Evolutionary conservation across 306 rosid genomes (phyloP).

Genomic region (Abrus precatorius): DNA sequence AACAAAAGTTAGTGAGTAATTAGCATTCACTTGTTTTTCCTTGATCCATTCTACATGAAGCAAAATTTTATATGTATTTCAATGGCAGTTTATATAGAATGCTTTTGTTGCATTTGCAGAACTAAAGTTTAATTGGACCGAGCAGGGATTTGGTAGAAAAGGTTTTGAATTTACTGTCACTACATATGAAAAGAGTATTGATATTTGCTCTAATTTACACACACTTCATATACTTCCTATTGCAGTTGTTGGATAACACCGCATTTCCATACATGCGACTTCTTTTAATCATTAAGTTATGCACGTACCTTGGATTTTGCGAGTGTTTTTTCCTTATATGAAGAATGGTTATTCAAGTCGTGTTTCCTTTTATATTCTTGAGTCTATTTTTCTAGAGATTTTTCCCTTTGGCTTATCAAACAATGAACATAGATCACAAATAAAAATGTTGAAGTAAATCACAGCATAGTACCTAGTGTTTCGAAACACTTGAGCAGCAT

Average conservation of each 20-base stretch:
- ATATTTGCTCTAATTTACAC: slow-evolving; percentile 1
- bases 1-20: slow-evolving; percentile 38
- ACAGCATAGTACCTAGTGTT: background rate
- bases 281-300: background rate
- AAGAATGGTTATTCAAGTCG: background rate
- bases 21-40: slow-evolving; percentile 19
- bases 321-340: background rate
- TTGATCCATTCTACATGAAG: slow-evolving; percentile 13
- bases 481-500: background rate
- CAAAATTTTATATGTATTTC: slow-evolving; percentile 27
- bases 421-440: slow-evolving; percentile 11
- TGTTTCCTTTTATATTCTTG: background rate
- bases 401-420: slow-evolving; percentile 18
- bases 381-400: background rate
- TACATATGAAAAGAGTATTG: slow-evolving; percentile 6
- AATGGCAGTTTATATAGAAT: slow-evolving; percentile 38
- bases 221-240: background rate
- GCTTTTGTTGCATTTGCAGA: slow-evolving; percentile 28
- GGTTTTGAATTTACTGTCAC: slow-evolving; percentile 9
- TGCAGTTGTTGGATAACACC: slow-evolving; percentile 19
- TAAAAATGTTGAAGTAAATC: slow-evolving; percentile 4
- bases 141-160: slow-evolving; percentile 10
- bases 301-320: background rate
- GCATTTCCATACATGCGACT: background rate
- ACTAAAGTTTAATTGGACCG: slow-evolving; percentile 30